These are phyloP conservation scores for Penicillium sp. DNA, from an alignment of 2,329 filamentous ascomycete species.

Conservation along the genomic window DNA sequence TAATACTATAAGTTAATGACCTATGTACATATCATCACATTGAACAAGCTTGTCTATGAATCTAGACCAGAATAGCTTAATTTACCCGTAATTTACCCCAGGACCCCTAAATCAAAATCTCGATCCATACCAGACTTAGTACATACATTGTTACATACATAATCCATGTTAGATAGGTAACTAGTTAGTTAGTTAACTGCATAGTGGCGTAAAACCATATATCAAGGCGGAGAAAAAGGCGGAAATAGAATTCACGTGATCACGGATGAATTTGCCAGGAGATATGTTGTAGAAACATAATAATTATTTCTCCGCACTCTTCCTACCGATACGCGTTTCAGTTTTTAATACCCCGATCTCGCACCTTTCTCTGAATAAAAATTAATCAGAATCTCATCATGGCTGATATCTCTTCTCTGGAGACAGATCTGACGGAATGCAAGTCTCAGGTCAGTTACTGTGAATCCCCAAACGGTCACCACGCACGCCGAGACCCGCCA, in stretches of 20 bases:
- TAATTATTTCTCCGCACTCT: background rate
- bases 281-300: background rate
- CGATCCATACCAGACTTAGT: background rate
- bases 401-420: conserved; percentile 44
- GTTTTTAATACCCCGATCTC: background rate
- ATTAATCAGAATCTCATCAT: conserved; percentile 26
- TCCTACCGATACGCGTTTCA: background rate
- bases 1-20: background rate
- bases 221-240: background rate
- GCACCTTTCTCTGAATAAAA: background rate
- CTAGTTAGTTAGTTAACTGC: no score
- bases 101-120: background rate
- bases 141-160: background rate
- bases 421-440: conserved; percentile 58
- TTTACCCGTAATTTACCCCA: background rate
- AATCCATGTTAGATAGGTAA: background rate
- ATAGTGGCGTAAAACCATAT: background rate
- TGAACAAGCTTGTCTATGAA: no score
- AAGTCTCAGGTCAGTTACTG: conserved; percentile 51
- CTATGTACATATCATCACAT: no score
- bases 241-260: background rate
- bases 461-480: background rate
- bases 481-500: background rate
- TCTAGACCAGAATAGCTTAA: background rate
- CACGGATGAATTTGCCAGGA: background rate